phyloP scores from a whole-genome alignment of 768 basidiomycete genomes.

The Termitomyces sp. region DNA sequence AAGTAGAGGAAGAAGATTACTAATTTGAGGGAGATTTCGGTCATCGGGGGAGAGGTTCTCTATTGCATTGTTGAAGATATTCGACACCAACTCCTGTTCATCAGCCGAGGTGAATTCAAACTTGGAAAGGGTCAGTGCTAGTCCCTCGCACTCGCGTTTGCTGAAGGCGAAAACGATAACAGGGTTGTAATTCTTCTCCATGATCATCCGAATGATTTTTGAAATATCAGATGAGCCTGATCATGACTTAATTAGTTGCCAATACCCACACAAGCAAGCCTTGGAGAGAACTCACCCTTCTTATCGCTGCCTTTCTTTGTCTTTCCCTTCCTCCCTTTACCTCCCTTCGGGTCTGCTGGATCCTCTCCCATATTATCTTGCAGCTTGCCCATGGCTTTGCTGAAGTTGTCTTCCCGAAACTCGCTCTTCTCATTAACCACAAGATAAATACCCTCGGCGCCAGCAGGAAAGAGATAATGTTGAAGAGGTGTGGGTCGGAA shows the following conservation, averaged over 20 bases:
- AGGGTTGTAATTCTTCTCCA: constrained; percentile 95
- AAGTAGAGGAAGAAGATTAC: constrained; percentile 87
- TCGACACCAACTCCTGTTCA: constrained; percentile 82
- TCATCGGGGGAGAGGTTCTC: constrained; percentile 85
- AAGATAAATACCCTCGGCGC: constrained; percentile 94
- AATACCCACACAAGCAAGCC: not conserved
- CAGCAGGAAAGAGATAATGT: constrained; percentile 96
- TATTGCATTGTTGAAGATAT: constrained; percentile 94
- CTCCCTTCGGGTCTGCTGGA: constrained; percentile 81
- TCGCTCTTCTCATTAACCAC: constrained; percentile 99
- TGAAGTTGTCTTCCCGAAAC: constrained; percentile 96
- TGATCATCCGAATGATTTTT: constrained; percentile 98
- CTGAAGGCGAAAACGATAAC: constrained; percentile 99
- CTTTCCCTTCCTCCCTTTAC: constrained; percentile 90
- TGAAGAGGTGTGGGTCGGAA: constrained; percentile 97
- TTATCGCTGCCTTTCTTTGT: constrained; percentile 89
- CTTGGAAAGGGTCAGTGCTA: constrained; percentile 91
- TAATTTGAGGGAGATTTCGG: constrained; percentile 87
- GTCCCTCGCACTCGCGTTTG: constrained; percentile 94
- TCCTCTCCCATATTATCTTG: constrained; percentile 85
- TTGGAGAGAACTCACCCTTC: constrained; percentile 59
- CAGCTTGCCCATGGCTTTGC: constrained; percentile 94
- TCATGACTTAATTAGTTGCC: not conserved
- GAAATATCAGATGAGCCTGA: constrained; percentile 89
- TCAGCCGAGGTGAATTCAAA: constrained; percentile 92